Base-by-base conservation (phyloP, 176 grass and related monocot genomes). In the Neostapfia colusana region DNA sequence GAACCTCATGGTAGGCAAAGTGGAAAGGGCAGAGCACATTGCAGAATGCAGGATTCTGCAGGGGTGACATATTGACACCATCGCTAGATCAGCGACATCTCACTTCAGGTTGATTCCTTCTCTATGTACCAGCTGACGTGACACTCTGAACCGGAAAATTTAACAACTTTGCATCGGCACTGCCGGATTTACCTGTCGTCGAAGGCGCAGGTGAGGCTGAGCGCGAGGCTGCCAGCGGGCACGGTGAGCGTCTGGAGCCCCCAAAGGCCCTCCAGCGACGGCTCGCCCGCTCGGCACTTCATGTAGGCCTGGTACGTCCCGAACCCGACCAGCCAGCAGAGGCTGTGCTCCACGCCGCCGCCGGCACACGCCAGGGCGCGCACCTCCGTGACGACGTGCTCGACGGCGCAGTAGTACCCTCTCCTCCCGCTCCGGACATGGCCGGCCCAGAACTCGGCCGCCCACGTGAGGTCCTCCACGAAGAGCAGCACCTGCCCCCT, bases 181-280 rank as follows among this genome's bases (percentile, higher is more conserved):
- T 31, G 31, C 31, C 31, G 59, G 74, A 79, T 79, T 81, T 93
- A 97, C 94, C 94, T 91, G 81, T 89, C 88, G 63, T 88, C 81
- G 55, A 84, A 75, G 81, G 86, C 76, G 70, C 84, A 89, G 55
- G 80, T 91, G 76, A 97, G 90, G 63, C 88, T 93, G 26, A 97
- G 77, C 31, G 84, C 84, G 69, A 93, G 91, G 81, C 86, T 81
- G 38, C 88, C 67, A 67, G 66, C 72, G 38, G 86, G 88, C 62
- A 89, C 84, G 69, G 86, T 85, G 71, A 93, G 79, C 68, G 86
- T 84, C 82, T 93, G 91, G 24, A 97, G 81, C 16, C 72, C 91
- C 94, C 93, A 97, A 14, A 97, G 55, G 72, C 5, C 83, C 71
- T 93, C 94, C 78, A 97, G 69, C 26, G 94, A 97, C 65, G 88